Evolutionary conservation across 2,329 filamentous ascomycete species (phyloP).

Genomic region (Colletotrichum cordylinicola): DNA sequence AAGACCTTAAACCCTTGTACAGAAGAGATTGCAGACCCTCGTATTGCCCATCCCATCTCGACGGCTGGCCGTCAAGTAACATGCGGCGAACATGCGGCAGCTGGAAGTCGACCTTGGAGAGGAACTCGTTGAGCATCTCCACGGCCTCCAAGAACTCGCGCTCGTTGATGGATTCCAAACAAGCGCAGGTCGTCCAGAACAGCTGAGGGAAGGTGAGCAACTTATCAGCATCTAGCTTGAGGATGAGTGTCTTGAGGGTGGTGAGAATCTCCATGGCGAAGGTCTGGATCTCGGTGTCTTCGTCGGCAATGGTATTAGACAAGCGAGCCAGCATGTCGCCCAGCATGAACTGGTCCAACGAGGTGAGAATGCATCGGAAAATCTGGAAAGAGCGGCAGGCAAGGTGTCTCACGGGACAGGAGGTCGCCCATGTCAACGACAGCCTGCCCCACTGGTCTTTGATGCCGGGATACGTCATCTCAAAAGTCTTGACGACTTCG

Average conservation of each 20-base stretch:
- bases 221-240: constrained; percentile 79
- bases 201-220: constrained; percentile 91
- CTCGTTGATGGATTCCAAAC: constrained; percentile 95
- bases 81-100: constrained; percentile 71
- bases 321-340: constrained; percentile 95
- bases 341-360: constrained; percentile 90
- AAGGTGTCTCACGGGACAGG: constrained; percentile 91
- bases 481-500: constrained; percentile 85
- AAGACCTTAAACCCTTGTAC: constrained; percentile 92
- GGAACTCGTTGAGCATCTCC: constrained; percentile 86
- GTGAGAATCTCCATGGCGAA: constrained; percentile 98
- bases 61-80: constrained; percentile 79
- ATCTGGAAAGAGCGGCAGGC: constrained; percentile 98
- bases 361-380: constrained; percentile 91
- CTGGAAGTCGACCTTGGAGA: constrained; percentile 83
- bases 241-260: constrained; percentile 89
- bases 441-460: constrained; percentile 91
- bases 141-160: constrained; percentile 91
- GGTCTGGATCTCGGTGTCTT: constrained; percentile 91
- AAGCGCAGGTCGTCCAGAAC: constrained; percentile 98
- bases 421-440: constrained; percentile 94
- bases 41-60: constrained; percentile 88
- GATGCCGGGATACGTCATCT: constrained; percentile 82
- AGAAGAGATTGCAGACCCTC: constrained; percentile 85
- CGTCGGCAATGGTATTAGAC: constrained; percentile 96